Conservation (phyloP, 805 yeast genomes). For the Kazachstania africana region DNA sequence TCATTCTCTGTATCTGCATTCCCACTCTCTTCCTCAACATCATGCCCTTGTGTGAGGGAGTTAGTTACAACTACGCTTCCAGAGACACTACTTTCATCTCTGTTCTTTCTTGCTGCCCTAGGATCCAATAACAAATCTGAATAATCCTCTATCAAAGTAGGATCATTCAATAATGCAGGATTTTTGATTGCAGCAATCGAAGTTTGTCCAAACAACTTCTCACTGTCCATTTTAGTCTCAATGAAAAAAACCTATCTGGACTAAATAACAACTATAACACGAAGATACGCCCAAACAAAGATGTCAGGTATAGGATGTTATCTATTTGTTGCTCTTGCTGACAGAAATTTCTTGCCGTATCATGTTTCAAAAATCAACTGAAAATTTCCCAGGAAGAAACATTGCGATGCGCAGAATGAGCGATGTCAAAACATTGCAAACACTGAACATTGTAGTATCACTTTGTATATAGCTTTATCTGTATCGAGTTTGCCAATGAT, state of each 20-base stretch:
- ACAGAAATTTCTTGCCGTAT: not conserved
- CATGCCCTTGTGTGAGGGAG: slow-evolving; percentile 7
- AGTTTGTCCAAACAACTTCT: not conserved
- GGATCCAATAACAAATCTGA: slow-evolving; percentile 14
- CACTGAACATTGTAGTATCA: too few relatives aligned
- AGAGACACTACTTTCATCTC: slow-evolving; percentile 13
- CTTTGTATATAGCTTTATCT: too few relatives aligned
- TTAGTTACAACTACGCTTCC: slow-evolving; percentile 22
- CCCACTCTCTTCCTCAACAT: slow-evolving; percentile 9
- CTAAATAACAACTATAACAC: too few relatives aligned
- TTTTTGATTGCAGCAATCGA: slow-evolving; percentile 6
- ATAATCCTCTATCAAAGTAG: slow-evolving; percentile 22
- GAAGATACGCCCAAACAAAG: too few relatives aligned
- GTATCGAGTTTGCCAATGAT: slow-evolving; percentile 22
- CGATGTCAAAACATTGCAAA: not conserved
- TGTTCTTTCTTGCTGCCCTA: slow-evolving; percentile 6
- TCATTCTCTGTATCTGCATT: not conserved
- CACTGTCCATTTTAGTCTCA: slow-evolving; percentile 4
- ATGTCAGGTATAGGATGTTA: too few relatives aligned
- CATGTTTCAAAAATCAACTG: not conserved
- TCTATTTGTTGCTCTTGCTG: not conserved
- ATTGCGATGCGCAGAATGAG: not conserved
- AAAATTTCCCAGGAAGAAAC: too few relatives aligned
- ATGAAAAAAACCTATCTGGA: too few relatives aligned
- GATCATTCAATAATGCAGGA: slow-evolving; percentile 17